Evolutionary conservation across 2,329 filamentous ascomycete genomes (phyloP).

Genomic region (Fusarium chaquense): DNA sequence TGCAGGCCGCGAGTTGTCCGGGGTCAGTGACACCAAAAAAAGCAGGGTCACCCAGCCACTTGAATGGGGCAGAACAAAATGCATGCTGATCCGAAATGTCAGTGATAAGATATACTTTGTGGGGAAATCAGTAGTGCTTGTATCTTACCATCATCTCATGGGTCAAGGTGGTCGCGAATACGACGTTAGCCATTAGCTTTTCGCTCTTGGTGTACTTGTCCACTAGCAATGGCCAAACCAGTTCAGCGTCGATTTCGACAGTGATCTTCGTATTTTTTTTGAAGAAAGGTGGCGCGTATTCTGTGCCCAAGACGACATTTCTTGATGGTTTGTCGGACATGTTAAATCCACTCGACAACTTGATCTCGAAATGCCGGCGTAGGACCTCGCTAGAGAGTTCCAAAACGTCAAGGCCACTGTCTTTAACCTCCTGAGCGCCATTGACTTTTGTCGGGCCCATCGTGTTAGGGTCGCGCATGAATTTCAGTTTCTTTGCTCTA

Average conservation of each 20-base stretch:
- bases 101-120: neutral
- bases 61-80: constrained; percentile 7
- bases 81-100: constrained; percentile 38
- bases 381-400: constrained; percentile 3
- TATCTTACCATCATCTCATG: constrained; percentile 49
- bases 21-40: constrained; percentile 25
- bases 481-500: constrained; percentile 13
- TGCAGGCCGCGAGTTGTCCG: constrained; percentile 22
- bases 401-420: constrained; percentile 4
- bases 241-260: constrained; percentile 33
- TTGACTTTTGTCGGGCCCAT: constrained; percentile 5
- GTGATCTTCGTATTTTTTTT: neutral
- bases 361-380: constrained; percentile 13
- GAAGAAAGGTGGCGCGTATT: neutral
- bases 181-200: constrained; percentile 41
- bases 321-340: neutral
- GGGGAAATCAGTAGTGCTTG: neutral
- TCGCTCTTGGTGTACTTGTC: constrained; percentile 43
- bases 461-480: constrained; percentile 9
- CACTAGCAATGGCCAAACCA: constrained; percentile 45
- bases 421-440: constrained; percentile 10
- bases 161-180: constrained; percentile 40
- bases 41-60: constrained; percentile 37
- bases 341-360: constrained; percentile 31
- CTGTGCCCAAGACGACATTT: neutral